Conservation (phyloP, 176 grass and related monocot species). For the Cenchrus americanus region DNA sequence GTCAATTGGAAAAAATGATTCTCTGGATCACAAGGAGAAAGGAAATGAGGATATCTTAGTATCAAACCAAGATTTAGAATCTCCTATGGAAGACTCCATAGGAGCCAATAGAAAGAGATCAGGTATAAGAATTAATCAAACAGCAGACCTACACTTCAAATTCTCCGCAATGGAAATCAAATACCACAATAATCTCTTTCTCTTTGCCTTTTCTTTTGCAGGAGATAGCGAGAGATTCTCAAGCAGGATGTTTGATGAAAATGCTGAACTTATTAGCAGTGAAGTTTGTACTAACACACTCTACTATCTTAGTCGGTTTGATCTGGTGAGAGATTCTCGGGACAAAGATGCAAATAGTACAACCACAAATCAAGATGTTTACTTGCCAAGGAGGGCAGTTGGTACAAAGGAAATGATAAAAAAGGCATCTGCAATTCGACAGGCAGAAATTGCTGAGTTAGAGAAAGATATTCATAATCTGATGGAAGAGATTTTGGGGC, state of each 20-base stretch:
- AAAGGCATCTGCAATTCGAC: conserved; percentile 6
- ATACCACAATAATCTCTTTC: not conserved
- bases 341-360: conserved; percentile 15
- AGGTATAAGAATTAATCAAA: conserved; percentile 27
- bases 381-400: conserved; percentile 26
- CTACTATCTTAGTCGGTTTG: conserved; percentile 37
- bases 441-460: conserved; percentile 1
- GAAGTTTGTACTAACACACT: conserved; percentile 29
- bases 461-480: conserved; percentile 7
- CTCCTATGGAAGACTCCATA: not conserved
- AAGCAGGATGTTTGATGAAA: conserved; percentile 1
- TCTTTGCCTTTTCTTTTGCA: not conserved
- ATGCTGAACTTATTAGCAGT: not conserved
- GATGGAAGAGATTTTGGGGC: conserved; percentile 21
- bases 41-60: not conserved
- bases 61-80: not conserved
- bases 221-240: not conserved
- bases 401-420: conserved; percentile 29
- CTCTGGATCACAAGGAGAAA: not conserved
- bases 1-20: not conserved
- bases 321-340: not conserved
- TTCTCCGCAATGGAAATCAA: not conserved
- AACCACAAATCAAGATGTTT: not conserved
- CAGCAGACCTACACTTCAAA: not conserved
- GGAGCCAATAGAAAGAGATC: conserved; percentile 10